A percentile compares a stretch with the other conserved stretches of the same genome.
These are phyloP conservation scores for Straminergon stramineum DNA, from an alignment of 225 moss, liverwort and hornwort species.

Conservation along the genomic window DNA sequence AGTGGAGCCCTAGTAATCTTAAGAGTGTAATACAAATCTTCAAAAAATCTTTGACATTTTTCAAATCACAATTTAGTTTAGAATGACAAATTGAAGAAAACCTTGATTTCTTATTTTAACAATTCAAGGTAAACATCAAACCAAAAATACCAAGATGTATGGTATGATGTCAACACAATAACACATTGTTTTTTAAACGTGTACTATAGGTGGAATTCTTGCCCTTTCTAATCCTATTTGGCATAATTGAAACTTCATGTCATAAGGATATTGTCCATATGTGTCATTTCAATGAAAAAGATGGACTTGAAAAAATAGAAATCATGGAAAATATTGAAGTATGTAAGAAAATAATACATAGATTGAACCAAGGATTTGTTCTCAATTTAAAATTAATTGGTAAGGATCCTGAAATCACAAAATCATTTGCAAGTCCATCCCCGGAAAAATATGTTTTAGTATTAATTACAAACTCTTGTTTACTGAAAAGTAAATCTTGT, in stretches of 20 bases:
- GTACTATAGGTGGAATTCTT: background rate
- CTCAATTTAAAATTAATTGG: background rate
- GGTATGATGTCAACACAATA: background rate
- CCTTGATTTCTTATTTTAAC: background rate
- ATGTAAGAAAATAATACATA: background rate
- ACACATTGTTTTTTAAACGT: background rate
- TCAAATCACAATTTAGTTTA: background rate
- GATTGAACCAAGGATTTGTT: background rate
- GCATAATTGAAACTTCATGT: background rate
- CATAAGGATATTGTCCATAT: background rate
- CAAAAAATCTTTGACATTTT: background rate
- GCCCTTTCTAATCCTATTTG: background rate
- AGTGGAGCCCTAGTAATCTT: background rate
- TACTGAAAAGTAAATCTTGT: background rate
- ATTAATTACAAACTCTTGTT: background rate
- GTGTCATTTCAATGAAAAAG: background rate
- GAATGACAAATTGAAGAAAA: background rate
- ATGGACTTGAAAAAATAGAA: background rate
- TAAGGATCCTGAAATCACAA: background rate
- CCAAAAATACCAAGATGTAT: background rate
- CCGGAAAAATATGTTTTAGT: background rate
- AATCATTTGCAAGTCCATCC: background rate
- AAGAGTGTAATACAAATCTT: too few relatives aligned
- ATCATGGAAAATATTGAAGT: background rate
- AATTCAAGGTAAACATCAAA: background rate